Evolutionary conservation across 345 rosid genomes (phyloP), one percentile per base, ranked within the genome.

Genomic region (Cardamine chenopodiifolia): DNA sequence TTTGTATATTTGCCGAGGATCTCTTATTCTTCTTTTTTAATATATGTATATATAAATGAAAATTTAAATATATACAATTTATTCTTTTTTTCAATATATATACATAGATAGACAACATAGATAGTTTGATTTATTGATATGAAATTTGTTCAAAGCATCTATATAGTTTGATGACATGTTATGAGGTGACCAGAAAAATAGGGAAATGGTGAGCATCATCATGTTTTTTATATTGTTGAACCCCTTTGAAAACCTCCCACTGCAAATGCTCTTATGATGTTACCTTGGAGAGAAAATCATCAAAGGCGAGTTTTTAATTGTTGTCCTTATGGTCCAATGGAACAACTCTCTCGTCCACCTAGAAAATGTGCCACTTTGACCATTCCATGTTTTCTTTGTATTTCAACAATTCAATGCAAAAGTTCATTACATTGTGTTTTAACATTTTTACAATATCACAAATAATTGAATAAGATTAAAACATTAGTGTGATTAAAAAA

Each of bases 311-410:
- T 82, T 84, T 91, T 79, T 91, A 94, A 76, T 94, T 94, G 59
- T 96, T 90, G 70, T 95, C 91, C 1, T 39, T 74, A 67, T 92
- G 85, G 81, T 90, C 88, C 80, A 77, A 90, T 0, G 96, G 92
- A 59, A 84, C 90, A 64, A 94, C 97, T 45, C 93, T 87, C 80
- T 95, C 97, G n/a, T 95, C 96, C 13, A 87, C 92, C 97, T 97
- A 92, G 22, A 95, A 90, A 6, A 94, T 85, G 40, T 88, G 90
- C 96, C 97, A 94, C 74, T 85, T 88, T 45, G 87, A 86, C 98
- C 99, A 94, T 28, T 94, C 95, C 25, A 91, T 83, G 12, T 79
- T 68, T 50, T 85, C 84, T 18, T 70, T 8, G 61, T 82, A 83
- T 44, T 83, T 78, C 74, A 75, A 64, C 63, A 92, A 73, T 66